phyloP scores from a whole-genome alignment of 805 yeast species.

The Wickerhamomyces hampshirensis region DNA sequence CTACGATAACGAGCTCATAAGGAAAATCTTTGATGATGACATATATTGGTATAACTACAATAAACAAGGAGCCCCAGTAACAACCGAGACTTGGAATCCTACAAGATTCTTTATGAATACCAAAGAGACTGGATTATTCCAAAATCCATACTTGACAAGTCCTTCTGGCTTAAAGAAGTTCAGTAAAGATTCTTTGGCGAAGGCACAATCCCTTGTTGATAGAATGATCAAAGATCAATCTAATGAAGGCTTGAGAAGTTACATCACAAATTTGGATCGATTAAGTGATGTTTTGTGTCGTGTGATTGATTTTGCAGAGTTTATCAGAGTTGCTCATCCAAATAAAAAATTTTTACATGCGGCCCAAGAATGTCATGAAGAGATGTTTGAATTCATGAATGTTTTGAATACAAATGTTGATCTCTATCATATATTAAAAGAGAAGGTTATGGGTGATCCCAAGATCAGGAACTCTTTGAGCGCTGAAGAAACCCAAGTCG shows the following conservation, averaged over 20 bases:
- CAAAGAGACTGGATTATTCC: constrained; percentile 61
- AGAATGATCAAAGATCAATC: constrained; percentile 47
- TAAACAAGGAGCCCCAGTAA: constrained; percentile 12
- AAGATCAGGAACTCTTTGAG: constrained; percentile 35
- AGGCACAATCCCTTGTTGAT: constrained; percentile 59
- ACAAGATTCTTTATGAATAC: constrained; percentile 6
- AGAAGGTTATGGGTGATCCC: constrained; percentile 39
- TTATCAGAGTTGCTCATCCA: constrained; percentile 86
- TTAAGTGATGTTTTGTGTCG: constrained; percentile 85
- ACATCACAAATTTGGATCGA: constrained; percentile 69
- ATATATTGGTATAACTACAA: constrained; percentile 51
- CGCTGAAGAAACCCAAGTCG: constrained; percentile 78
- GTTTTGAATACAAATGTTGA: constrained; percentile 78
- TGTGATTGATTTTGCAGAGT: constrained; percentile 91
- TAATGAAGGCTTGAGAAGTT: constrained; percentile 39
- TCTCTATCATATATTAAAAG: constrained; percentile 54
- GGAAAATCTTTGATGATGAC: constrained; percentile 57
- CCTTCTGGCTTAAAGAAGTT: constrained; percentile 71
- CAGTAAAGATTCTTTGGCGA: constrained; percentile 54
- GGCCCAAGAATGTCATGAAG: constrained; percentile 84
- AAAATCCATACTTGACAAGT: constrained; percentile 61
- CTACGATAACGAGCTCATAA: constrained; percentile 28
- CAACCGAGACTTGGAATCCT: constrained; percentile 1
- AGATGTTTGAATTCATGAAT: constrained; percentile 92
- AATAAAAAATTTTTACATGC: constrained; percentile 61